Evolutionary conservation across 1,284 basidiomycete species (phyloP), one percentile per base, ranked within the genome.

Genomic region (Cutaneotrichosporon sp.): DNA sequence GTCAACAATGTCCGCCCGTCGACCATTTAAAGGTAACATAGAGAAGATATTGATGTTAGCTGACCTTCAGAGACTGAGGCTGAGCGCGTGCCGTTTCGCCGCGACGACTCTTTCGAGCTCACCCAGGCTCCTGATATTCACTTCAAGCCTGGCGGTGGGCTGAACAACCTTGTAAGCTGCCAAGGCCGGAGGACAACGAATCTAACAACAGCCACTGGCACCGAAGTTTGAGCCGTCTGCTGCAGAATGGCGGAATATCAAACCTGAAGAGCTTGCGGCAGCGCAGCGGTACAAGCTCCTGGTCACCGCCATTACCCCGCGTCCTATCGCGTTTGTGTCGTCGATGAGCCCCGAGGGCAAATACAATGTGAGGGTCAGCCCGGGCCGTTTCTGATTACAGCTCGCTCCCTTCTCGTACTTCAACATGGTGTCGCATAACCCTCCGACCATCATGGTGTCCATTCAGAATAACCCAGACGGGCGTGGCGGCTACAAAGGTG

Each of bases 281-380:
- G 51, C 47, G 8, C 51, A 61, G 34, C 53, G 70, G 30, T 75
- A 75, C 67, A 74, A 73, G 63, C 41, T 52, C 15, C 39, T 52
- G 20, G 43, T 46, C 14, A 42, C 45, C 4, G 51, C 45, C 14
- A 45, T 52, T 4, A 46, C 72, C 0, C 87, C 86, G 13, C 80
- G 87, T 38, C 87, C 87, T 2, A 81, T 88, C 54, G 86, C 84
- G 0, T 82, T 89, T 57, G 80, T 88, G 15, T 87, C 86, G 4
- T 82, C 84, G 12, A 55, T 85, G 17, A 80, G 81, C 13, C 61
- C 67, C 2, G 71, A 80, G 43, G 85, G 85, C 1, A 70, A 77
- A 1, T 76, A 79, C 42, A 89, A 88, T 70, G 79, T 88, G 84
- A 13, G 49, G 22, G 34, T 30, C 53, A 9, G 9, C 10, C 1